Evolutionary conservation across 2,329 filamentous ascomycete genomes (phyloP).

Genomic region (Tolypocladium sp.): DNA sequence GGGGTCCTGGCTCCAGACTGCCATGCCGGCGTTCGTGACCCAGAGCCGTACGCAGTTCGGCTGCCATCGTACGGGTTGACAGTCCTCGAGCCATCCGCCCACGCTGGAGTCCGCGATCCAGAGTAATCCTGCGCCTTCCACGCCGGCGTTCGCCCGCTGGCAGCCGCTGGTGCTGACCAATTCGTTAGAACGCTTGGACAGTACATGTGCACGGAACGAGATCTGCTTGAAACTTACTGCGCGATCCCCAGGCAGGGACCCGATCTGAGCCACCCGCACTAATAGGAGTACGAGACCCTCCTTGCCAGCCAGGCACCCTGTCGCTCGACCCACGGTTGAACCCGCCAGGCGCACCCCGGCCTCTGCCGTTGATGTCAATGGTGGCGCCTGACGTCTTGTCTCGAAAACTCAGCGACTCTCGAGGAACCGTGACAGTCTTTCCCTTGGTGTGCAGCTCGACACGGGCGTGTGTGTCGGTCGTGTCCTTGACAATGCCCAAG

Average conservation of each 20-base stretch:
- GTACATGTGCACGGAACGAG: not conserved
- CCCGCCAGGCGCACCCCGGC: slow-evolving; percentile 36
- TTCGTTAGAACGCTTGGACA: not conserved
- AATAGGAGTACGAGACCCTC: slow-evolving; percentile 61
- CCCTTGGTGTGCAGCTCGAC: slow-evolving; percentile 92
- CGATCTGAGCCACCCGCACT: slow-evolving; percentile 51
- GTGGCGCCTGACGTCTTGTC: slow-evolving; percentile 71
- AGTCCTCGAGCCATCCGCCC: slow-evolving; percentile 59
- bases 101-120: slow-evolving; percentile 59
- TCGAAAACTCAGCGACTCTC: slow-evolving; percentile 74
- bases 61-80: slow-evolving; percentile 65
- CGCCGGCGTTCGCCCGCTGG: slow-evolving; percentile 52
- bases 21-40: slow-evolving; percentile 67
- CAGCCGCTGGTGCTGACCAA: slow-evolving; percentile 41
- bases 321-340: slow-evolving; percentile 34
- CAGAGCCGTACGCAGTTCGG: slow-evolving; percentile 69
- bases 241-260: slow-evolving; percentile 68
- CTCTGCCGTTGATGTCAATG: slow-evolving; percentile 58
- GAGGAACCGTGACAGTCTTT: slow-evolving; percentile 79
- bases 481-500: slow-evolving; percentile 90
- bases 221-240: slow-evolving; percentile 44
- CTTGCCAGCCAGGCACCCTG: slow-evolving; percentile 48
- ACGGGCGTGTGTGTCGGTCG: slow-evolving; percentile 75
- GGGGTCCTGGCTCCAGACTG: slow-evolving; percentile 68
- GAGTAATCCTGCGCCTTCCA: slow-evolving; percentile 46